phyloP scores from a whole-genome alignment of 306 rosid genomes.

The Cucurbita moschata region DNA sequence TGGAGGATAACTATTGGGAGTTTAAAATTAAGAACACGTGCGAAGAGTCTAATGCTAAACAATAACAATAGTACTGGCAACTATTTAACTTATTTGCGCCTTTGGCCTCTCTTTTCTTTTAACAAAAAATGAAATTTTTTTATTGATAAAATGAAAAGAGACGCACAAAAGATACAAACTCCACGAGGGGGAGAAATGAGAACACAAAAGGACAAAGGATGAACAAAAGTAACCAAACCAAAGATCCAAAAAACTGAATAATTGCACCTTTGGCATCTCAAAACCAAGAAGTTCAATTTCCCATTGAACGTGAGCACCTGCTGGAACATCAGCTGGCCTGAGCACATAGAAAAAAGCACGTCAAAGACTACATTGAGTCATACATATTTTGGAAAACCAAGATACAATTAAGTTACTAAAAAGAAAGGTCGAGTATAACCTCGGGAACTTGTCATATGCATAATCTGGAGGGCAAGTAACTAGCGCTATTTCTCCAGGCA shows the following conservation, averaged over 20 bases:
- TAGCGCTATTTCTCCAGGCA: constrained; percentile 84
- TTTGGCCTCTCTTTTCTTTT: constrained; percentile 47
- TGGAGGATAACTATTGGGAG: neutral
- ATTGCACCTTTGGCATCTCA: constrained; percentile 73
- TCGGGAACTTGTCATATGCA: constrained; percentile 85
- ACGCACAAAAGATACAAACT: no score
- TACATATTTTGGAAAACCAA: neutral
- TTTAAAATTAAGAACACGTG: neutral
- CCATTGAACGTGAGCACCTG: constrained; percentile 83
- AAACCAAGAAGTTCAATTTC: constrained; percentile 93
- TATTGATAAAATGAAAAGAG: no score
- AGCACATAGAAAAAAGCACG: constrained; percentile 7
- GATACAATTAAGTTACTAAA: neutral
- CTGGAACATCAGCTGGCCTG: constrained; percentile 82
- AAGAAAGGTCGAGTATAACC: constrained; percentile 27
- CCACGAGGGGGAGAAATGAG: no score
- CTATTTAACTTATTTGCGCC: constrained; percentile 20
- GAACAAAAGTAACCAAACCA: no score
- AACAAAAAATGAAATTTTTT: no score
- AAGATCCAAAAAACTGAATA: no score
- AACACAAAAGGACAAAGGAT: no score
- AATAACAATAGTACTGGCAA: neutral
- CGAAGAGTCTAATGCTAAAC: neutral
- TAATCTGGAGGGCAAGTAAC: constrained; percentile 92
- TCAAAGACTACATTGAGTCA: neutral